Base-by-base conservation (phyloP, 805 yeast genomes). In the Dipodascus albidus region DNA sequence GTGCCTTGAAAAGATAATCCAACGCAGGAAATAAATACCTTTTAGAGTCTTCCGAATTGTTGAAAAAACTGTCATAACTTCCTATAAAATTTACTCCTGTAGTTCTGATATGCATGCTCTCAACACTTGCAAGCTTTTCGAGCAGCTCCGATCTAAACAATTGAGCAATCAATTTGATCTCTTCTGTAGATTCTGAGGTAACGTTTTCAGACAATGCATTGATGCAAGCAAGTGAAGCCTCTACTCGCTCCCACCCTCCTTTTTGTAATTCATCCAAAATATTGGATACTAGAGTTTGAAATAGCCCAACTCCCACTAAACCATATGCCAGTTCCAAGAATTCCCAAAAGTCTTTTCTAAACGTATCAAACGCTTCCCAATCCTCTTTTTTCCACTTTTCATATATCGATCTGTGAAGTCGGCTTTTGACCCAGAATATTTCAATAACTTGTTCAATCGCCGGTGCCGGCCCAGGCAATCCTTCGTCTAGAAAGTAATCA, bases 341-440 rank as follows among this genome's bases (percentile, higher is more conserved):
- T 14, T 93, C 98, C 0, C 83, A 77, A 8, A 85, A 83, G 56
- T 85, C 91, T 31, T 79, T 70, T 59, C 97, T 75, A 66, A 80
- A 91, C 23, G 80, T 75, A 21, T 68, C 67, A 61, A 89, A 87
- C 58, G 84, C 95, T 20, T 75, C 74, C 54, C 70, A 65, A 23
- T 63, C 63, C 8, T 69, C 67, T 22, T 60, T 61, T 20, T 67
- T 60, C 74, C 71, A 69, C 15, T 52, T 20, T 2, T 15, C 21
- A 6, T 24, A 23, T 15, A 44, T 57, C 15, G 54, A 35, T 15
- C 20, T 23, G 2, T 62, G 61, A 2, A 78, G 62, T 50, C 78
- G 83, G 2, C 81, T 72, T 59, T 88, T 87, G 2, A 73, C 70
- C 83, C 93, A 83, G 66, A 87, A 88, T 1, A 81, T 74, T 21